Evolutionary conservation across 805 yeast species (phyloP).

Genomic region (Saturnispora sanitii): DNA sequence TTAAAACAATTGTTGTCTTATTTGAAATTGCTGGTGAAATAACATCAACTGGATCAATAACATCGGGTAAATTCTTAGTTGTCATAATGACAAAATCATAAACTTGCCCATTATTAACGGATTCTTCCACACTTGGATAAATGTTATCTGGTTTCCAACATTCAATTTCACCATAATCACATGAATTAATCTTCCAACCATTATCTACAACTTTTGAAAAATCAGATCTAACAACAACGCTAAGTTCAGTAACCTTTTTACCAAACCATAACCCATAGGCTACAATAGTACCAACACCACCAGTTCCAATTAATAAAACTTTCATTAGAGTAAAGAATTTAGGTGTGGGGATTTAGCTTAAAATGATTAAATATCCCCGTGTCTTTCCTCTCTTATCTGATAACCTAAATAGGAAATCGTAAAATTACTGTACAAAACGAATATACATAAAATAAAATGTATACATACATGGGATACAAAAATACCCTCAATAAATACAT

Average conservation of each 20-base stretch:
- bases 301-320: constrained; percentile 54
- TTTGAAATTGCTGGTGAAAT: constrained; percentile 40
- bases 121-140: constrained; percentile 27
- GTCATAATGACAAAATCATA: constrained; percentile 51
- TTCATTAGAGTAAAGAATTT: neutral
- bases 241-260: constrained; percentile 39
- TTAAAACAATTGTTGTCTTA: constrained; percentile 40
- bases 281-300: constrained; percentile 75
- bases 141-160: constrained; percentile 45
- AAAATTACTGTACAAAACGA: too few species aligned
- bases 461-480: too few species aligned
- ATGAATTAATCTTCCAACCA: constrained; percentile 50
- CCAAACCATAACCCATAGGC: constrained; percentile 48
- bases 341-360: neutral
- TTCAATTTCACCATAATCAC: constrained; percentile 47
- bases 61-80: constrained; percentile 55
- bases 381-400: too few species aligned
- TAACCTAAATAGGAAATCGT: too few species aligned
- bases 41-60: constrained; percentile 40
- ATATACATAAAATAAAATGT: too few species aligned
- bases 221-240: constrained; percentile 50
- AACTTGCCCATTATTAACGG: constrained; percentile 29
- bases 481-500: too few species aligned
- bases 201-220: constrained; percentile 37
- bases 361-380: too few species aligned